Conservation (phyloP, 2,329 filamentous ascomycete species). For the Phaeosphaeriaceae sp. region DNA sequence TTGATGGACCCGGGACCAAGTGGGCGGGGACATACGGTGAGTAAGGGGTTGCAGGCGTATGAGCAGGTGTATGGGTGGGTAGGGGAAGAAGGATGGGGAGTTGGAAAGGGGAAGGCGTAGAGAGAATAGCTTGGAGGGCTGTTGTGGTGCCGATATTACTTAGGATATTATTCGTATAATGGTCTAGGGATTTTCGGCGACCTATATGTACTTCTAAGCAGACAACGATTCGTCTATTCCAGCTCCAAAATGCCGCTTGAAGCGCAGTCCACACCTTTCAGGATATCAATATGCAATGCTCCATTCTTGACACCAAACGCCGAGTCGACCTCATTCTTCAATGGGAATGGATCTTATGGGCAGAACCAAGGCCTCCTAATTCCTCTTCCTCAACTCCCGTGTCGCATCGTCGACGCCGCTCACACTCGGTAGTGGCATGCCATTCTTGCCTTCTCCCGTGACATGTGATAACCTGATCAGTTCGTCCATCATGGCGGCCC, state of each 20-base stretch:
- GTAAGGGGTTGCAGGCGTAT: constrained; percentile 50
- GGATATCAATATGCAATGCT: not conserved
- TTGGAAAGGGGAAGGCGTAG: constrained; percentile 22
- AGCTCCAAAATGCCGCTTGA: not conserved
- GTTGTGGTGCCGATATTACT: not conserved
- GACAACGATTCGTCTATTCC: not conserved
- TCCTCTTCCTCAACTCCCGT: constrained; percentile 37
- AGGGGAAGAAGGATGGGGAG: constrained; percentile 58
- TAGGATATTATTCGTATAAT: not conserved
- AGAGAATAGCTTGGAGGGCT: too few relatives aligned
- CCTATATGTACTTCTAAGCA: not conserved
- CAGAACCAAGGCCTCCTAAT: constrained; percentile 7
- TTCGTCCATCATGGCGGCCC: constrained; percentile 47
- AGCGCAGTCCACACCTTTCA: not conserved
- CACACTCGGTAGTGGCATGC: constrained; percentile 32
- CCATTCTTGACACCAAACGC: constrained; percentile 1
- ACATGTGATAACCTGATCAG: constrained; percentile 42
- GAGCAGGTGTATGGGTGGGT: constrained; percentile 61
- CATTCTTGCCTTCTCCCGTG: constrained; percentile 26
- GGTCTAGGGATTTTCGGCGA: not conserved
- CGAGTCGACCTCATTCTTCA: not conserved
- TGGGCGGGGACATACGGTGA: constrained; percentile 56
- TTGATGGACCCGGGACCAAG: constrained; percentile 63
- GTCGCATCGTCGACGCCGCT: constrained; percentile 23
- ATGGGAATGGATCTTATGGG: too few relatives aligned